Evolutionary conservation across 1,284 basidiomycete species (phyloP), one percentile per base, ranked within the genome.

Genomic region (Salmacisia buchloeana): DNA sequence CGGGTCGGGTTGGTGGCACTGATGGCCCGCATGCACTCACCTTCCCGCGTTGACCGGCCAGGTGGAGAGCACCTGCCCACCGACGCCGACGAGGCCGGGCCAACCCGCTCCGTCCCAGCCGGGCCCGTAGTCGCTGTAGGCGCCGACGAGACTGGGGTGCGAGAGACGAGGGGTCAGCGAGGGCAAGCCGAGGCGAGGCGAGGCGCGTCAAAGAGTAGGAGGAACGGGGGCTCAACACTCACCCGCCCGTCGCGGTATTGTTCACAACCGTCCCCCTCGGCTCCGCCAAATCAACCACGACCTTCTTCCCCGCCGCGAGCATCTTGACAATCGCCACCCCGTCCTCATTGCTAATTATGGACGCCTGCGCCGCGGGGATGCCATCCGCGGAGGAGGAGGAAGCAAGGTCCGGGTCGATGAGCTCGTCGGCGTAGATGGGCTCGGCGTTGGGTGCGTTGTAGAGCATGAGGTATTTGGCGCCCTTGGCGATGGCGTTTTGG

Each of bases 81-180:
- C 87, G 1, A 86, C 86, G 21, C 86, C 85, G 15, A 84, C 81
- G 34, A 87, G 75, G 1, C 84, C 82, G 6, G 87, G 86, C 64
- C 85, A 84, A 73, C 86, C 83, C 76, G 80, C 84, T 73, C 86
- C 81, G 69, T 87, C 86, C 73, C 86, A 84, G 13, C 85, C 82
- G 2, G 86, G 86, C 0, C 86, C 86, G 66, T 85, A 86, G 45
- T 82, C 81, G 2, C 84, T 84, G 78, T 85, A 87, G 21, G 74
- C 72, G 3, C 85, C 85, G 23, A 86, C 82, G 31, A 86, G 81
- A n/a, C 49, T 54, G 15, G 18, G 21, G 29, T 33, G 15, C 23
- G 46, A 18, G 15, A 25, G 6, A 18, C 21, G 15, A 27, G 25
- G 21, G 27, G 23, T 13, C 13, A 27, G 5, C 21, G 12, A 52